Percentiles rank a stretch among this genome's conserved stretches.
These are phyloP conservation scores for Rhododendron kiyosumense DNA, from an alignment of 148 eudicot species.

Conservation along the genomic window DNA sequence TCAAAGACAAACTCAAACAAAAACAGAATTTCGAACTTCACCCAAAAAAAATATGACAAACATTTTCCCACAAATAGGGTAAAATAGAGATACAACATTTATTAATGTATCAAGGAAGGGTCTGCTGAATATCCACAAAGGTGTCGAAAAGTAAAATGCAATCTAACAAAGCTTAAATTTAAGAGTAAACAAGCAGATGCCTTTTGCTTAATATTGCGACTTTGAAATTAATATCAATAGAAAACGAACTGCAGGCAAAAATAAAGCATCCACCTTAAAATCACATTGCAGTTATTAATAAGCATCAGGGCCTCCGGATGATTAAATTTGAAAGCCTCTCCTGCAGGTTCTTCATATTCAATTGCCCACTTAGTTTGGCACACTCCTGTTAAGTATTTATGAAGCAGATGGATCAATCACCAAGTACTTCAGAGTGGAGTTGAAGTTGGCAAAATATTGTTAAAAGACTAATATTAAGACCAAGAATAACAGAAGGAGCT, in stretches of 20 bases:
- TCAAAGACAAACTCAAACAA: background rate
- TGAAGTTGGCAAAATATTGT: background rate
- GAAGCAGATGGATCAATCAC: conserved; percentile 2
- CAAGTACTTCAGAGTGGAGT: background rate
- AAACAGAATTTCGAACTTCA: background rate
- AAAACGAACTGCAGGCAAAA: background rate
- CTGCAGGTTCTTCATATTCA: conserved; percentile 97
- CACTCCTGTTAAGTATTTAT: conserved; percentile 50
- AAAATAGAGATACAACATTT: background rate
- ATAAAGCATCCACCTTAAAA: conserved; percentile 50
- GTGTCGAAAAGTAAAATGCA: background rate
- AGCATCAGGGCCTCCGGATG: conserved; percentile 74
- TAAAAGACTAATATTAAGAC: background rate
- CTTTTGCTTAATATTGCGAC: background rate
- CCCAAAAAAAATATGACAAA: background rate
- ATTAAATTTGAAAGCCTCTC: conserved; percentile 83
- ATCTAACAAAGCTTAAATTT: background rate
- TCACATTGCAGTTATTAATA: conserved; percentile 86
- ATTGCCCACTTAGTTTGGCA: conserved; percentile 94
- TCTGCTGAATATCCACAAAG: background rate
- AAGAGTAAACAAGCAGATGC: background rate
- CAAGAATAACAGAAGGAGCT: background rate
- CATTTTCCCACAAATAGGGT: background rate
- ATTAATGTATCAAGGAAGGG: background rate
- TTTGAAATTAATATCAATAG: background rate